Base-by-base conservation (phyloP, 192 early-diverging fungal species). In the Rhizophagus clarus region DNA sequence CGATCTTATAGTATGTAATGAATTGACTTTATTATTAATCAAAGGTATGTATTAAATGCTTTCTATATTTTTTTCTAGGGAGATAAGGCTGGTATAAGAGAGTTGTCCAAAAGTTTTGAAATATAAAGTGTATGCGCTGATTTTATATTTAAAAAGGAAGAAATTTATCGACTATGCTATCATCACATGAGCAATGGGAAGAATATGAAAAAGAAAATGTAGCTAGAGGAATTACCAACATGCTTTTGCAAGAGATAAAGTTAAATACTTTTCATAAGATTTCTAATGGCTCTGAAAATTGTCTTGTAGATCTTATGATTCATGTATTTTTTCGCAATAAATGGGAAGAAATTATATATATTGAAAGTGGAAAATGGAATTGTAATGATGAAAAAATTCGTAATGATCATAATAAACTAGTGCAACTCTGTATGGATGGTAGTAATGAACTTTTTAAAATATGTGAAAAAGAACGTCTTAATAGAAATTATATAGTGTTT, bases 131-230 rank as follows among this genome's bases (percentile, higher is more conserved):
- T 12, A 34, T 61, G 29, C 2, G 31, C 29, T 37, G n/a, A 61
- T 32, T 76, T 32, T 15, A 7, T 76, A 63, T 32, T 29, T 5
- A 76, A 76, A 76, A 76, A 29, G 32, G 15, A 63, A 12, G 61
- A 40, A 76, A 63, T 76, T 40, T 40, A 62, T 37, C 2, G 29
- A 2, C 29, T 32, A 76, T 32, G 2, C 34, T 2, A 6, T 0
- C 5, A 34, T 2, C 74, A 76, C 61, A 40, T 37, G 1, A 5
- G 4, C 60, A 34, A 3, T 76, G 61, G 61, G 20, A 32, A 4
- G 61, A 63, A 76, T 10, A 31, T 17, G 61, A 76, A 61, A 61
- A 24, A 61, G 61, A 61, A 24, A 0, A 17, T n/a, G 20, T 61
- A 61, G 61, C 22, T 1, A 4, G 9, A n/a, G 24, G 24, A n/a